phyloP scores from a whole-genome alignment of 192 early-diverging fungal species.

The Neocallimastix lanati region DNA sequence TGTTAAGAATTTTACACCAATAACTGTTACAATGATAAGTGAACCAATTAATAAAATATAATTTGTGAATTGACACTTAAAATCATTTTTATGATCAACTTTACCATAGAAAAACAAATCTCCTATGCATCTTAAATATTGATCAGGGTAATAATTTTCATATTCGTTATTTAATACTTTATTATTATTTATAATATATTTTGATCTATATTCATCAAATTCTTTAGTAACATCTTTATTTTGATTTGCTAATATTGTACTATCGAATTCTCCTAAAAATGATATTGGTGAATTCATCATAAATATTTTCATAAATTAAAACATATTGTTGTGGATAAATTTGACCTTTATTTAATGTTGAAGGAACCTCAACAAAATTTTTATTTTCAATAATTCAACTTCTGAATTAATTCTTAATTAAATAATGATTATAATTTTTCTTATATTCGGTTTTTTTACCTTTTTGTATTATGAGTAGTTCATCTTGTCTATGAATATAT shows the following conservation, averaged over 20 bases:
- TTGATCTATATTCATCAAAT: background rate
- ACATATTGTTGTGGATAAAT: background rate
- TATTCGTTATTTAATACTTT: background rate
- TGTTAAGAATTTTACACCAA: constrained; percentile 70
- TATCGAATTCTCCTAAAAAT: background rate
- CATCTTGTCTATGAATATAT: background rate
- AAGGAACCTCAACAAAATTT: background rate
- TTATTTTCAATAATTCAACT: background rate
- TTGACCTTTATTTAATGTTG: background rate
- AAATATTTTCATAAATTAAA: background rate
- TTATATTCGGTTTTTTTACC: background rate
- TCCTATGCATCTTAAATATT: constrained; percentile 48
- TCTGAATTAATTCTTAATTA: background rate
- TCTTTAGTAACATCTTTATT: background rate
- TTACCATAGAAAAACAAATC: constrained; percentile 71
- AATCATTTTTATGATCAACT: constrained; percentile 67
- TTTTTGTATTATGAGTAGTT: background rate
- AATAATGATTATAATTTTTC: background rate
- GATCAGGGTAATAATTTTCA: constrained; percentile 10
- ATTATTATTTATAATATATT: background rate
- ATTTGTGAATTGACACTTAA: constrained; percentile 57
- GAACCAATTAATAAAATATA: constrained; percentile 70
- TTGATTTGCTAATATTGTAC: background rate
- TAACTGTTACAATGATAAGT: constrained; percentile 64
- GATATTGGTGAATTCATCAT: background rate